Percentiles rank a stretch among this genome's conserved stretches.
phyloP scores from a whole-genome alignment of 257 asterid species.

The Solanum sejunctum region DNA sequence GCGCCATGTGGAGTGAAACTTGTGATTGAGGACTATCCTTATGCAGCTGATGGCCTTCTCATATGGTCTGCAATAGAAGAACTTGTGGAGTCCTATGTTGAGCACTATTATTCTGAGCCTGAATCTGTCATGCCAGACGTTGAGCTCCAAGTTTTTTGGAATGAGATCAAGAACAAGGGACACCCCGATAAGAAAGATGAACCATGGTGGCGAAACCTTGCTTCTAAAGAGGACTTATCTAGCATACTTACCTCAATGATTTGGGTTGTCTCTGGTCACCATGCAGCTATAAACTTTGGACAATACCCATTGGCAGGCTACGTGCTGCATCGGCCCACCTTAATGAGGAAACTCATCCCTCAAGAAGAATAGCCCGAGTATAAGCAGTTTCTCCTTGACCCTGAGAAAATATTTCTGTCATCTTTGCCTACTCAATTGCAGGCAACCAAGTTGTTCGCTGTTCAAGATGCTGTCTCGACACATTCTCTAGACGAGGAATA shows the following conservation, averaged over 20 bases:
- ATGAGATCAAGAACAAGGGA: not conserved
- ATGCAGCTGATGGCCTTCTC: not conserved
- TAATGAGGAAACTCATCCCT: not conserved
- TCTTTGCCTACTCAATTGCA: not conserved
- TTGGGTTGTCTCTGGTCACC: conserved; percentile 5
- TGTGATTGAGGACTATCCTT: not conserved
- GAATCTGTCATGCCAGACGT: not conserved
- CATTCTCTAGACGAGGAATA: conserved; percentile 3
- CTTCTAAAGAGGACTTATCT: not conserved
- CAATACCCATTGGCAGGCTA: not conserved
- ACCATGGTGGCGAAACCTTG: conserved; percentile 1
- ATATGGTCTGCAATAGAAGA: not conserved
- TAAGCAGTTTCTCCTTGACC: not conserved
- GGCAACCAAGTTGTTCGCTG: not conserved
- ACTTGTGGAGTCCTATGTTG: not conserved
- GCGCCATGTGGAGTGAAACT: conserved; percentile 2
- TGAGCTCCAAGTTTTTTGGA: conserved; percentile 5
- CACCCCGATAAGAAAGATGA: not conserved
- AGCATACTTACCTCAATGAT: conserved; percentile 2
- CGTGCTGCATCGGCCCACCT: not conserved
- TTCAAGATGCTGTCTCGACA: not conserved
- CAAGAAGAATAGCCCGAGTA: not conserved
- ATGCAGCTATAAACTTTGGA: conserved; percentile 5
- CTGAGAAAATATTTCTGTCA: not conserved
- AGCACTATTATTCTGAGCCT: not conserved